phyloP scores from a whole-genome alignment of 257 asterid species.

The Solanum bulbocastanum region DNA sequence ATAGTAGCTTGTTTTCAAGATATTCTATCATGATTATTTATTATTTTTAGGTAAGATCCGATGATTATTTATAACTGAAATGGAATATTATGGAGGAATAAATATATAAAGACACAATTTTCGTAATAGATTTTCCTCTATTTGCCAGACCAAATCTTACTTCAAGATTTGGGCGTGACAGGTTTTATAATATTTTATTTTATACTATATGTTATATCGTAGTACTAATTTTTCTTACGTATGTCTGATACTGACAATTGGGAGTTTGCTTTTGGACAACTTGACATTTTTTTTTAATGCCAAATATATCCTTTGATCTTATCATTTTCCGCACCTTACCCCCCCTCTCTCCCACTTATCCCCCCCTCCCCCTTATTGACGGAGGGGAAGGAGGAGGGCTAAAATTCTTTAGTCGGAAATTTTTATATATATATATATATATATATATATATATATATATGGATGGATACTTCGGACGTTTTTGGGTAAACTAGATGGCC shows the following conservation, averaged over 20 bases:
- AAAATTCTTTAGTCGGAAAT: no score
- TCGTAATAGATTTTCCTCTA: slow-evolving; percentile 12
- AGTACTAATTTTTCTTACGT: not conserved
- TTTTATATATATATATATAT: no score
- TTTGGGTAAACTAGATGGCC: no score
- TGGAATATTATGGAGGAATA: slow-evolving; percentile 4
- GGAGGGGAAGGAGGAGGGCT: no score
- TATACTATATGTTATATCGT: not conserved
- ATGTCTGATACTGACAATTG: not conserved
- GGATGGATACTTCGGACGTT: no score
- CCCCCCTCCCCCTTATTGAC: no score
- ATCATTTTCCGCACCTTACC: not conserved
- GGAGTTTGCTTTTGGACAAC: not conserved
- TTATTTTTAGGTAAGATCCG: slow-evolving; percentile 31
- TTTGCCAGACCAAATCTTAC: slow-evolving; percentile 24
- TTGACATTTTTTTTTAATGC: not conserved
- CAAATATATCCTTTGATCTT: not conserved
- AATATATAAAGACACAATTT: slow-evolving; percentile 22
- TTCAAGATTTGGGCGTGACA: slow-evolving; percentile 39
- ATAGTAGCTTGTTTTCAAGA: slow-evolving; percentile 10
- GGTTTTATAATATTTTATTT: not conserved
- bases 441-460: no score
- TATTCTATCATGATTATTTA: slow-evolving; percentile 26
- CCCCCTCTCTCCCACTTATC: no score
- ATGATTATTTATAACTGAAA: slow-evolving; percentile 5